Conservation (phyloP, 257 asterid genomes). For the Nemophila menziesii region DNA sequence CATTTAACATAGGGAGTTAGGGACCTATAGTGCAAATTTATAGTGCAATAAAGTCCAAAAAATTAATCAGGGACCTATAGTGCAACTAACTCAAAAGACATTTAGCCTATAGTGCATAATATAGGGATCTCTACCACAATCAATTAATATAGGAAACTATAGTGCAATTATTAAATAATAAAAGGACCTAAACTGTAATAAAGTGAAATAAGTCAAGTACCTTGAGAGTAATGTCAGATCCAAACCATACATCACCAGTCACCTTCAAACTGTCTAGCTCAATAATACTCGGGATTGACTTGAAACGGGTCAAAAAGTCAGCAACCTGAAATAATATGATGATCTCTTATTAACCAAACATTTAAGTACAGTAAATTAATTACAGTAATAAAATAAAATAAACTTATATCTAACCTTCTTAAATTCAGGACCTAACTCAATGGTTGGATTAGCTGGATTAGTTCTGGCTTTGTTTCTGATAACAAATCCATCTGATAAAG, state of each 20-base stretch:
- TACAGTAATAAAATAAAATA: too few species aligned
- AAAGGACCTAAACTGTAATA: too few species aligned
- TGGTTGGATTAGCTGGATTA: conserved; percentile 75
- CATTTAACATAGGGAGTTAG: too few species aligned
- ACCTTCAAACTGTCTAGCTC: conserved; percentile 88
- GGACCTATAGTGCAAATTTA: too few species aligned
- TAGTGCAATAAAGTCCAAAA: too few species aligned
- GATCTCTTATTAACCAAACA: neutral
- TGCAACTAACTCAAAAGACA: too few species aligned
- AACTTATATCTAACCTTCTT: conserved; percentile 55
- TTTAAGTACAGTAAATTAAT: conserved; percentile 5
- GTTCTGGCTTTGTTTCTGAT: conserved; percentile 66
- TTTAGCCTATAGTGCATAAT: too few species aligned
- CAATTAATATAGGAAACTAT: too few species aligned
- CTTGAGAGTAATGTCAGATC: conserved; percentile 67
- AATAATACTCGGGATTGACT: conserved; percentile 91
- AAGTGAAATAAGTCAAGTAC: too few species aligned
- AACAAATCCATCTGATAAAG: conserved; percentile 73
- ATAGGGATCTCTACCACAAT: too few species aligned
- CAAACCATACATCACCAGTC: conserved; percentile 84
- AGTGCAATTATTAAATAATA: too few species aligned
- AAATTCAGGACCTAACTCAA: conserved; percentile 95
- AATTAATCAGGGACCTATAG: too few species aligned
- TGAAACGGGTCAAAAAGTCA: conserved; percentile 67
- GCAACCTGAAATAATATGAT: conserved; percentile 48